Base-by-base conservation (phyloP, 352 stramenopile genomes). In the Globisporangium yorkense region DNA sequence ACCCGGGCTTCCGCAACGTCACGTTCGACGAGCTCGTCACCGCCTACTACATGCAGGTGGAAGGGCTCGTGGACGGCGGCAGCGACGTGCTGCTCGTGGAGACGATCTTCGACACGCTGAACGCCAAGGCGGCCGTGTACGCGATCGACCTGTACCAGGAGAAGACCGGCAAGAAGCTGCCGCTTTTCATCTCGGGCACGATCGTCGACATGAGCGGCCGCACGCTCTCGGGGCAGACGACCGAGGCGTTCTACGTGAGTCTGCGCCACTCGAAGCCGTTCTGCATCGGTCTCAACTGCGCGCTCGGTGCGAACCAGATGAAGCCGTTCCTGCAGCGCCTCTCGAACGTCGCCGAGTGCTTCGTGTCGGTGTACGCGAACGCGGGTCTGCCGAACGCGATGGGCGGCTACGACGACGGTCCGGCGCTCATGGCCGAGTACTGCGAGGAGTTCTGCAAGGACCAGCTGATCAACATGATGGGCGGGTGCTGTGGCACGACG, bases 101-200 rank as follows among this genome's bases (percentile, higher is more conserved):
- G 72, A 99, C 96, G 5, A 98, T 99, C 57, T 98, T 98, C 70
- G 96, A 99, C 67, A 99, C 96, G 13, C 77, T 98, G 57, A 98
- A 98, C 70, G 95, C 96, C 52, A 98, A 98, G 77, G 96, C 95
- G 20, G 96, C 95, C 2, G 77, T 98, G 41, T 98, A 97, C 68
- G 94, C 95, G 3, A 82, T 98, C 59, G 84, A 94, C 51, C 80
- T 97, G 62, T 98, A 93, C 66, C 76, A 98, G 58, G 92, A 98
- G 59, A 80, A 96, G 24, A 93, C 73, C 47, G 80, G 83, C 16
- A 63, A 93, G 35, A 88, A 96, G 54, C 87, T 98, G 59, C 96
- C 96, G 55, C 77, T 99, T 27, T 98, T 99, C 74, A 92, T 98
- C 46, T 98, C 91, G 46, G 95, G 96, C 61, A 99, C 96, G 16